Conservation (phyloP, 768 basidiomycete species). For the Aureoboletus auriporus region DNA sequence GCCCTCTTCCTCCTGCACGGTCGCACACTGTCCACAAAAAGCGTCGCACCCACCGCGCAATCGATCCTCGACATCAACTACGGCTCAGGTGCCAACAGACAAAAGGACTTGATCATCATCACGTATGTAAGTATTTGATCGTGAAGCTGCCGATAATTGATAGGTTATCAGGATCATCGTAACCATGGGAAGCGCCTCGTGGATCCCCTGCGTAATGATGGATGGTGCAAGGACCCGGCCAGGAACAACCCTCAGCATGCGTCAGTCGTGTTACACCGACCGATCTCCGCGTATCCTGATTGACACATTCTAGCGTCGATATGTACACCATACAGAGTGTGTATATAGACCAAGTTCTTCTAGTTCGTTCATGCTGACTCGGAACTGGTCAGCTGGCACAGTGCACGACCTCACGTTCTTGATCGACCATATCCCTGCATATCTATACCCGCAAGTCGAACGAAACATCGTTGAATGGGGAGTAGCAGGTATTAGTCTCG, state of each 20-base stretch:
- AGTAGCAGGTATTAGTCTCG: conserved; percentile 73
- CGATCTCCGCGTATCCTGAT: background rate
- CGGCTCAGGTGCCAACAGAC: conserved; percentile 5
- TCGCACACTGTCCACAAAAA: conserved; percentile 12
- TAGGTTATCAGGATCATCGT: conserved; percentile 25
- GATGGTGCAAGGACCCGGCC: conserved; percentile 21
- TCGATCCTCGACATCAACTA: conserved; percentile 23
- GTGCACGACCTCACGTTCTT: conserved; percentile 74
- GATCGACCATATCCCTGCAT: conserved; percentile 73
- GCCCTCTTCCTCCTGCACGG: conserved; percentile 29
- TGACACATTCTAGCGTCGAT: conserved; percentile 20
- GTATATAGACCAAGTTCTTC: background rate
- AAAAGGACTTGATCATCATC: conserved; percentile 26
- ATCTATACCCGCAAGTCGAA: conserved; percentile 67
- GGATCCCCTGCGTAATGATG: conserved; percentile 21
- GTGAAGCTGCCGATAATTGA: background rate
- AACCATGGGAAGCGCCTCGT: conserved; percentile 29
- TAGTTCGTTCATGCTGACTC: conserved; percentile 3
- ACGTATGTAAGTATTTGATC: conserved; percentile 20
- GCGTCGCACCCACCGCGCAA: conserved; percentile 14
- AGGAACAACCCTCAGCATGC: conserved; percentile 25
- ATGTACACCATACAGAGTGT: conserved; percentile 32
- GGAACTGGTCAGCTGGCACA: conserved; percentile 44
- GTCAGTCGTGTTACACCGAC: conserved; percentile 13
- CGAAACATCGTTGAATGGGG: conserved; percentile 63